Evolutionary conservation across 345 rosid species (phyloP).

Genomic region (Salix koriyanagi): DNA sequence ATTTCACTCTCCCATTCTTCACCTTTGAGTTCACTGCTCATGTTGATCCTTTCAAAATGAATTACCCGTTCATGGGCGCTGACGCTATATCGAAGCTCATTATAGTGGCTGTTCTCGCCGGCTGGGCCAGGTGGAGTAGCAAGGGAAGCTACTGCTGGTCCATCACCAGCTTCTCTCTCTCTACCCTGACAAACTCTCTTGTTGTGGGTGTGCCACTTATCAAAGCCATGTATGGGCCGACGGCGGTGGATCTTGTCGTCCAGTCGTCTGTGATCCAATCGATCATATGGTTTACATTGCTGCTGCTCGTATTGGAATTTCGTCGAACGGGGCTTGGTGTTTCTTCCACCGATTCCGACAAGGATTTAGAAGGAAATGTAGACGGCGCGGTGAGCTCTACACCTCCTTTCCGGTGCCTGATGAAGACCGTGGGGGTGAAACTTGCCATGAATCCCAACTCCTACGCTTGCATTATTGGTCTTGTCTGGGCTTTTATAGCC

Average conservation of each 20-base stretch:
- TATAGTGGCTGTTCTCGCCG: conserved; percentile 44
- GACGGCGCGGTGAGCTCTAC: conserved; percentile 4
- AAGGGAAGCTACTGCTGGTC: conserved; percentile 76
- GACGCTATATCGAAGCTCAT: conserved; percentile 66
- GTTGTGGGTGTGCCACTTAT: conserved; percentile 72
- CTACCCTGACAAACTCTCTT: conserved; percentile 60
- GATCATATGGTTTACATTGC: conserved; percentile 65
- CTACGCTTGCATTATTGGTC: conserved; percentile 66
- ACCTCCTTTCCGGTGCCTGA: conserved; percentile 44
- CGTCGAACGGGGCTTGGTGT: conserved; percentile 31
- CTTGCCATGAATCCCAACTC: conserved; percentile 62
- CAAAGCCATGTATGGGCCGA: conserved; percentile 68
- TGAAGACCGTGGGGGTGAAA: conserved; percentile 55
- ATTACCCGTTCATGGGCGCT: conserved; percentile 53
- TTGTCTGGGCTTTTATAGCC: conserved; percentile 68
- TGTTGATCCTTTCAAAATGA: conserved; percentile 71
- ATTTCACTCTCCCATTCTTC: conserved; percentile 78
- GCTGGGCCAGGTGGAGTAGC: conserved; percentile 62
- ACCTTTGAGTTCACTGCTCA: conserved; percentile 68
- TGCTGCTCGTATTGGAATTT: conserved; percentile 66
- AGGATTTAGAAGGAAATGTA: conserved; percentile 33
- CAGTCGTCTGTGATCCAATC: conserved; percentile 65
- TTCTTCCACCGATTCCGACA: neutral
- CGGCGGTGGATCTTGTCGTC: conserved; percentile 71
- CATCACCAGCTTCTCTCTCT: conserved; percentile 69